Conservation (phyloP, 2,329 filamentous ascomycete genomes). For the Ambrosiella xylebori region DNA sequence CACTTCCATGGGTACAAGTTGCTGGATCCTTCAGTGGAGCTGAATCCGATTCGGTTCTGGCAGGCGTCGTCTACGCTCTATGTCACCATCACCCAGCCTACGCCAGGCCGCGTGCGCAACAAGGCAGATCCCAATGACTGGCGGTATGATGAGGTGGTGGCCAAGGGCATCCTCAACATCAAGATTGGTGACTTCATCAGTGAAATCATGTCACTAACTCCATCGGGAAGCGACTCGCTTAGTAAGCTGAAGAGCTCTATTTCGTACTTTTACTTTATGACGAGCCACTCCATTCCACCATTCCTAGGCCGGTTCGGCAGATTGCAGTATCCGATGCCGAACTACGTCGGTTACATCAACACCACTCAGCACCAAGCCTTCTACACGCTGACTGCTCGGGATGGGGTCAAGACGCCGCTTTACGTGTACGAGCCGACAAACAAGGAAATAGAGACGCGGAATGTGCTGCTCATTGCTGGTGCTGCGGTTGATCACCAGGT, state of each 20-base stretch:
- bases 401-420: conserved; percentile 35
- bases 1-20: conserved; percentile 47
- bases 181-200: conserved; percentile 34
- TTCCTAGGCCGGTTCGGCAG: conserved; percentile 37
- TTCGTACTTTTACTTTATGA: conserved; percentile 35
- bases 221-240: conserved; percentile 30
- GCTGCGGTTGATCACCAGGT: conserved; percentile 47
- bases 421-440: conserved; percentile 39
- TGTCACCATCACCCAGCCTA: conserved; percentile 34
- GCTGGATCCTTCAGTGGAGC: conserved; percentile 40
- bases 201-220: conserved; percentile 35
- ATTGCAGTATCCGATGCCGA: conserved; percentile 36
- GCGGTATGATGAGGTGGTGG: conserved; percentile 29
- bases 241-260: conserved; percentile 28
- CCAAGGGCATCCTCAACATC: conserved; percentile 42
- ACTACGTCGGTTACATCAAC: conserved; percentile 35
- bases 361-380: conserved; percentile 28
- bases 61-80: conserved; percentile 44
- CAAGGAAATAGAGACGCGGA: conserved; percentile 23
- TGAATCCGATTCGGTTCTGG: conserved; percentile 41
- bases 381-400: conserved; percentile 31
- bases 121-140: conserved; percentile 23
- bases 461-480: conserved; percentile 44
- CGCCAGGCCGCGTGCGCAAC: conserved; percentile 14
- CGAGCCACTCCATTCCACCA: conserved; percentile 33